Evolutionary conservation across 306 rosid species (phyloP), one percentile per base, ranked within the genome.

Genomic region (Corylus americana): DNA sequence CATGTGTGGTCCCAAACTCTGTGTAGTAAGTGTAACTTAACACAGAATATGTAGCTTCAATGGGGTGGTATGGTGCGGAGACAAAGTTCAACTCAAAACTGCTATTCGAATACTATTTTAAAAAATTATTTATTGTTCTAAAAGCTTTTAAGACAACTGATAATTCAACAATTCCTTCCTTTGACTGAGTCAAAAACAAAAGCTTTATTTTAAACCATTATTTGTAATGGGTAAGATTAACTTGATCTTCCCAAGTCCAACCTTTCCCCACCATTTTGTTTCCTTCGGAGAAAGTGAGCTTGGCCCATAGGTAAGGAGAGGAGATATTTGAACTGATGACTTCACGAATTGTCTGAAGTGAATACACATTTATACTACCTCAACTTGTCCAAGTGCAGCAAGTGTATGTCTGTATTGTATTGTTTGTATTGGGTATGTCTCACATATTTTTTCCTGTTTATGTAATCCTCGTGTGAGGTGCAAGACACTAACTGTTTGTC

Each of bases 401-500:
- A 22, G 71, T 66, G 22, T 22, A 22, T 22, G 2, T 63, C 39
- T 58, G 29, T 39, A 2, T 12, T 25, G 14, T 17, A 67, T 39
- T 17, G 22, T 77, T 66, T 77, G 61, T 61, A 70, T 75, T 49
- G 57, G 17, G 59, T 51, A 74, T 57, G n/a, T 20, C 2, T 71
- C 61, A 63, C 42, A 55, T 27, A 6, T 77, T 18, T 59, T 62
- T 25, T 13, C 42, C 57, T 48, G 9, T 58, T 31, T 8, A 62
- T 39, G 69, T 49, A 64, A 57, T 25, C 55, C 53, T 49, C 77
- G 25, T 55, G 74, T 77, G 68, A 74, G 66, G 50, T 70, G 74
- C 45, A 7, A 3, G 77, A 83, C 84, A 75, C 77, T 79, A 78
- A 83, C 39, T 20, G 71, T 64, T 83, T 31, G 27, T 71, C 75